Evolutionary conservation across 331 rosid genomes (phyloP), one percentile per base, ranked within the genome.

Genomic region (Stylosanthes scabra): DNA sequence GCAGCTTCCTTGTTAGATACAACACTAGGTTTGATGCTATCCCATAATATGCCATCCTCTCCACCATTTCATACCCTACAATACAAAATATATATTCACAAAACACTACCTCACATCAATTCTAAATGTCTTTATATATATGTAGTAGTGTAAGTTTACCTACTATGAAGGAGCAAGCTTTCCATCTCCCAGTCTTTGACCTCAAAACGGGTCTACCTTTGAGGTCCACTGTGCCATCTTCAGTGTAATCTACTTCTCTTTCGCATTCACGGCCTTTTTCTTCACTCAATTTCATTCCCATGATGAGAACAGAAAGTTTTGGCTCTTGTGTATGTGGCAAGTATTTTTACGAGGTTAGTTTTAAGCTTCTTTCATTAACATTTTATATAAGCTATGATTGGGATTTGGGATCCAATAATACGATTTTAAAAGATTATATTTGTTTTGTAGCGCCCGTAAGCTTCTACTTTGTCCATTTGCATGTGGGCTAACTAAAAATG

Each of bases 1-100:
- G 97, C 6, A 93, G 88, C 85, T 86, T 83, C 2, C 31, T 63
- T 11, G 93, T 86, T 64, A 93, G 72, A 76, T 93, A 93, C 52
- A 89, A 2, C 57, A 89, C 91, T 15, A 87, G 63, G 51, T 90
- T 93, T 70, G 97, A 64, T 45, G 96, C 54, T 52, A 93, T 89
- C 56, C 97, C 98, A 82, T 87, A 86, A 39, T 86, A 90, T 68
- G 97, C 89, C 97, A 93, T 90, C 74, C 98, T 93, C 81, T 93
- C 97, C 74, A 93, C 87, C 78, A 90, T 84, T 81, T 90, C 96
- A 63, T 84, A 89, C 49, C 83, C 96, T 90, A 39, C 9, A 68
- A 20, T 20, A 20, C 25, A 20, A 64, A 5, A 54, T 4, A 46
- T 9, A 14, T 3, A 29, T 14, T 3, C 7, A 62, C 16, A 50